These are phyloP conservation scores for Pseudogymnoascus destructans DNA, from an alignment of 2,329 filamentous ascomycete genomes.

Conservation along the genomic window DNA sequence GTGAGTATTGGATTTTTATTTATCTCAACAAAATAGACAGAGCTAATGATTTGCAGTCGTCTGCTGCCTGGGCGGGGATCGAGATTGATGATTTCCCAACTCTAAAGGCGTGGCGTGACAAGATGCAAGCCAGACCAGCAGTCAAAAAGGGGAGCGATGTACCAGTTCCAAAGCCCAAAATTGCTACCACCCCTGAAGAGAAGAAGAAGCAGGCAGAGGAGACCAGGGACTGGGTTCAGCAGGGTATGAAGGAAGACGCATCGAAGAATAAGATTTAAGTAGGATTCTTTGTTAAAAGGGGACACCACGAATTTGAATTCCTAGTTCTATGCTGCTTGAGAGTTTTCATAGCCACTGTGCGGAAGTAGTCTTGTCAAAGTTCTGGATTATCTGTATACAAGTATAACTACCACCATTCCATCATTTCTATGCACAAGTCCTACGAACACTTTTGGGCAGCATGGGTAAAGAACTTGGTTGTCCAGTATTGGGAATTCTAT, in stretches of 20 bases:
- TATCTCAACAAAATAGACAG: background rate
- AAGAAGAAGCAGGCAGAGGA: constrained; percentile 43
- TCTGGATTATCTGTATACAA: background rate
- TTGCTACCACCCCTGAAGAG: constrained; percentile 34
- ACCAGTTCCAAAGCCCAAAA: constrained; percentile 45
- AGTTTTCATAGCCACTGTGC: background rate
- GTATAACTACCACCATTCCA: too few relatives aligned
- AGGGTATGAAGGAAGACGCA: constrained; percentile 54
- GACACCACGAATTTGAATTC: background rate
- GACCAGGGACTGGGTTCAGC: constrained; percentile 50
- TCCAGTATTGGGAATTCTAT: background rate
- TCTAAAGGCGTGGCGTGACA: constrained; percentile 65
- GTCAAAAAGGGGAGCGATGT: constrained; percentile 67
- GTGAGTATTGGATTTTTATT: constrained; percentile 29
- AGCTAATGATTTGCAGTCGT: constrained; percentile 9
- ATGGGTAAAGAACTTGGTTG: background rate
- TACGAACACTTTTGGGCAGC: background rate
- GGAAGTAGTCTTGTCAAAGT: background rate
- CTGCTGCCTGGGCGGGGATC: constrained; percentile 46
- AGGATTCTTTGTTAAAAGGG: background rate
- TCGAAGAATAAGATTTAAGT: constrained; percentile 24
- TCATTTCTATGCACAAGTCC: background rate
- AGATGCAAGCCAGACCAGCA: constrained; percentile 53
- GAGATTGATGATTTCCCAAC: constrained; percentile 64
- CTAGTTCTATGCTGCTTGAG: background rate